Percentiles rank a stretch among this genome's conserved stretches.
phyloP scores from a whole-genome alignment of 1,284 basidiomycete genomes.

The Puccinia sorghi region DNA sequence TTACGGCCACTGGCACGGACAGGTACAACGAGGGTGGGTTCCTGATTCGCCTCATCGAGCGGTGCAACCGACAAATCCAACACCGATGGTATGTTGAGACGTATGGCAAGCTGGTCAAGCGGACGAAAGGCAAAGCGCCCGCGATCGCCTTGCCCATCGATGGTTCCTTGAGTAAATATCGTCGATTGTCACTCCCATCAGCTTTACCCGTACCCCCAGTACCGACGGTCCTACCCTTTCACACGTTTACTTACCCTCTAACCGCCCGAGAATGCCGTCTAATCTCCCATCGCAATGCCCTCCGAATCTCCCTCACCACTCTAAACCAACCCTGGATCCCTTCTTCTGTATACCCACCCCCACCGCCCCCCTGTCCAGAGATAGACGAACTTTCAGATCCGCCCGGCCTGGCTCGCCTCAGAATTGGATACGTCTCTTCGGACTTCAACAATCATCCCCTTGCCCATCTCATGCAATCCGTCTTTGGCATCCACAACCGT shows the following conservation, averaged over 20 bases:
- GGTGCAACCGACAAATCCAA: conserved; percentile 63
- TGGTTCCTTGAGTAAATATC: conserved; percentile 54
- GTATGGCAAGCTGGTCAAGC: conserved; percentile 58
- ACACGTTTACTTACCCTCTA: conserved; percentile 66
- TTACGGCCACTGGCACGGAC: conserved; percentile 21
- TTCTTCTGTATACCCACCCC: conserved; percentile 63
- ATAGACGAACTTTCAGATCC: conserved; percentile 50
- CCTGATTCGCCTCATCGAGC: conserved; percentile 65
- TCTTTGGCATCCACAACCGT: conserved; percentile 65
- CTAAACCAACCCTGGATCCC: conserved; percentile 64
- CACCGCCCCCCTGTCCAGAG: conserved; percentile 59
- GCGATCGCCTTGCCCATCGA: conserved; percentile 12
- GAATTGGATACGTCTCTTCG: conserved; percentile 66
- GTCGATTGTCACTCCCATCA: conserved; percentile 59
- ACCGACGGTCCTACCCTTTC: conserved; percentile 66
- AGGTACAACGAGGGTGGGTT: conserved; percentile 64
- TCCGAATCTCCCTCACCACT: conserved; percentile 64
- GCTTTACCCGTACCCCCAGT: conserved; percentile 61
- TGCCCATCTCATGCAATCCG: conserved; percentile 67
- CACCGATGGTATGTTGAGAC: conserved; percentile 63
- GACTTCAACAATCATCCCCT: conserved; percentile 68
- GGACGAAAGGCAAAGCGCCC: conserved; percentile 7
- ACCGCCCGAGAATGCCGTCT: conserved; percentile 63
- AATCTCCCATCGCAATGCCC: conserved; percentile 66
- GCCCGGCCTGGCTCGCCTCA: conserved; percentile 58